phyloP scores from a whole-genome alignment of 2,329 filamentous ascomycete species.

The Aspergillus oerlinghausenensis region DNA sequence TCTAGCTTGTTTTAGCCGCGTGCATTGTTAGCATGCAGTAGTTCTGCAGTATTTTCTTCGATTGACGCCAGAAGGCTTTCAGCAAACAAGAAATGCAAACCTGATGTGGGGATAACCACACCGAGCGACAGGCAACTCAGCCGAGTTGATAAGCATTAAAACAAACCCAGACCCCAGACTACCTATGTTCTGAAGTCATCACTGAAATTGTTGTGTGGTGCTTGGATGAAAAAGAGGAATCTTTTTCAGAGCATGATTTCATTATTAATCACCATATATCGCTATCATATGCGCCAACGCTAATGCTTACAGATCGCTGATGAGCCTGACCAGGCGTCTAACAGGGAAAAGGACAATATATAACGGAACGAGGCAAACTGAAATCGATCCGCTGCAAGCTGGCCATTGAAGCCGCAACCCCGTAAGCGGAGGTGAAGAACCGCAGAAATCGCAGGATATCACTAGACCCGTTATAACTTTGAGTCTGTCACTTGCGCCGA shows the following conservation, averaged over 20 bases:
- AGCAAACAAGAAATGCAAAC: background rate
- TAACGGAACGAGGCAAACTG: background rate
- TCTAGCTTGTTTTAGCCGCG: background rate
- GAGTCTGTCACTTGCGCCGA: background rate
- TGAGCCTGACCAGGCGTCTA: background rate
- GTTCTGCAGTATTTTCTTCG: background rate
- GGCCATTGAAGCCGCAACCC: background rate
- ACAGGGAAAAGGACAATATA: background rate
- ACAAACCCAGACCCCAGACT: background rate
- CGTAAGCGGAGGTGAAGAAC: background rate
- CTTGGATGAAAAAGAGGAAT: background rate
- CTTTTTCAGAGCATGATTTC: background rate
- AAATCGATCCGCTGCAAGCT: background rate
- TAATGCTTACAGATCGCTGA: conserved; percentile 5
- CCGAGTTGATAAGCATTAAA: conserved; percentile 5
- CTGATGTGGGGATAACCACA: background rate
- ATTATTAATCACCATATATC: background rate
- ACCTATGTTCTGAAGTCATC: conserved; percentile 1
- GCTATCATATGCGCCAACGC: conserved; percentile 6
- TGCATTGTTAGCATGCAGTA: background rate
- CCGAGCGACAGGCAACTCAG: conserved; percentile 5
- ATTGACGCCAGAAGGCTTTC: background rate
- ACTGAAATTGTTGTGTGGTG: background rate
- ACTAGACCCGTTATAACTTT: background rate
- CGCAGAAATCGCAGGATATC: background rate